Conservation (phyloP, 805 yeast genomes). For the Phaffomyces opuntiae region DNA sequence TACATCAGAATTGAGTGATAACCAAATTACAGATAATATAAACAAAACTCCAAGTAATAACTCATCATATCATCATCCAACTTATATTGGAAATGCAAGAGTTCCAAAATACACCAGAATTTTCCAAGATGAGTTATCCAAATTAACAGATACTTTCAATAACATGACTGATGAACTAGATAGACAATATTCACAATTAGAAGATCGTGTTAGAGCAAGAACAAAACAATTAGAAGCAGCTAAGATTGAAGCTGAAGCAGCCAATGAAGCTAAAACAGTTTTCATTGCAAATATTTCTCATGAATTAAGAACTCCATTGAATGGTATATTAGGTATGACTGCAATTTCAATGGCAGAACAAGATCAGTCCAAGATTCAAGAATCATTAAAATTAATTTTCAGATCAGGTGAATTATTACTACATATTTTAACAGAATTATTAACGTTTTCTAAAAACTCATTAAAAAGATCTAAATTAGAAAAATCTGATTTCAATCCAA, state of each 20-base stretch:
- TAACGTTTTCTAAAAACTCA: constrained; percentile 90
- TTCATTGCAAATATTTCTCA: constrained; percentile 90
- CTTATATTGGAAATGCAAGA: constrained; percentile 31
- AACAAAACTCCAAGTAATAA: neutral
- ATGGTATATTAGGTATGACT: constrained; percentile 95
- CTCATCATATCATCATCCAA: constrained; percentile 16
- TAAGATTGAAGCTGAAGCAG: constrained; percentile 83
- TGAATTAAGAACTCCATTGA: constrained; percentile 90
- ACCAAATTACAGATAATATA: neutral
- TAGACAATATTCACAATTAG: constrained; percentile 75
- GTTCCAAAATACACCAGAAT: constrained; percentile 43
- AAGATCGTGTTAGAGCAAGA: constrained; percentile 80
- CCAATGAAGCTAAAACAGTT: constrained; percentile 94
- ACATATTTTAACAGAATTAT: constrained; percentile 82
- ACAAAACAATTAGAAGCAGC: constrained; percentile 87
- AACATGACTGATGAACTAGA: constrained; percentile 86
- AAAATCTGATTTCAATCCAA: constrained; percentile 68
- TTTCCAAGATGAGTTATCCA: constrained; percentile 80
- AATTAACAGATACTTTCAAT: constrained; percentile 81
- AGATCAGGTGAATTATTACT: constrained; percentile 86
- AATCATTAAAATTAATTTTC: constrained; percentile 73
- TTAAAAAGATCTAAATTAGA: constrained; percentile 78
- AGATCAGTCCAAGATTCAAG: constrained; percentile 59
- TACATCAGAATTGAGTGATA: constrained; percentile 1
- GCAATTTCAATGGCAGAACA: constrained; percentile 87